Evolutionary conservation across 2,329 filamentous ascomycete genomes (phyloP), one percentile per base, ranked within the genome.

Genomic region (Plectosphaerella cucumerina): DNA sequence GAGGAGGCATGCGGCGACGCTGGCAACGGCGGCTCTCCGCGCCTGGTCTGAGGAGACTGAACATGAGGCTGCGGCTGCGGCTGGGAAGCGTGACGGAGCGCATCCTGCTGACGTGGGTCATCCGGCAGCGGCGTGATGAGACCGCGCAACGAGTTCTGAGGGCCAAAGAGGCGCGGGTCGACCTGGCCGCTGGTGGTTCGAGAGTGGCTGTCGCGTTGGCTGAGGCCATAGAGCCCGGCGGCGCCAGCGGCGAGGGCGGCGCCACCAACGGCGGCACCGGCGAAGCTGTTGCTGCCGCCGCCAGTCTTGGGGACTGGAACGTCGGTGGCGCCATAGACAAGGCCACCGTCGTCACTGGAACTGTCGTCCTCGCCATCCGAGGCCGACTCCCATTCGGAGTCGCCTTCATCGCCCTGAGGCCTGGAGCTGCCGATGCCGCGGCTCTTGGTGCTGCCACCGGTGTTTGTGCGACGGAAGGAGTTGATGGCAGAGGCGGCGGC

Each of bases 91-190:
- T 78, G 59, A 80, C 72, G 66, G 74, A 70, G 15, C 12, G 42
- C 42, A 6, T 44, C 42, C 21, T 48, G 35, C n/a, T 42, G 37
- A 6, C 22, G 34, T 10, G 37, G 47, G 33, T 39, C 45, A 26
- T 39, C 34, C 1, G 45, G 45, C 18, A 47, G 12, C 9, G 45
- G 45, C 20, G 45, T 47, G 2, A 47, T 22, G 33, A 37, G 35
- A 33, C 76, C 83, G 53, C 72, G 76, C 26, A 84, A 72, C n/a
- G 80, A 85, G 62, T 84, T 86, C 49, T 76, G 67, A 14, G 80
- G 82, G 4, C 81, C 82, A 60, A 84, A 85, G 37, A 81, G 68
- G 53, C 71, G 68, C 12, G 81, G 82, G 55, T 84, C 81, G 44
- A 84, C 81, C 22, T 81, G 65, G 18, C 76, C 78, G 45, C 66